These are phyloP conservation scores for Cytidiella melzeri DNA, from an alignment of 768 basidiomycete species.

Conservation along the genomic window DNA sequence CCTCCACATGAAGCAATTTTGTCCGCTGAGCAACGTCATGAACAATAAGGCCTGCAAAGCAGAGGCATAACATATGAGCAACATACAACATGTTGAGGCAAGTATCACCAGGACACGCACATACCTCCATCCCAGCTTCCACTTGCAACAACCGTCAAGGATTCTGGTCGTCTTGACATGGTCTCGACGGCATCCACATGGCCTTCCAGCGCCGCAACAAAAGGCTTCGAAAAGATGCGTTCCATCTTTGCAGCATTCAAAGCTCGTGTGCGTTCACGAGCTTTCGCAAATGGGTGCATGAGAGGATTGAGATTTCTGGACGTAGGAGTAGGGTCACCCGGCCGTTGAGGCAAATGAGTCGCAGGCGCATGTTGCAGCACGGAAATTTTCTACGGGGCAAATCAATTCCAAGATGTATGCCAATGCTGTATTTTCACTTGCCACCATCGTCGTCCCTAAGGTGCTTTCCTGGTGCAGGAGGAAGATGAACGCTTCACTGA, in stretches of 20 bases:
- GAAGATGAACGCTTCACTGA: no score
- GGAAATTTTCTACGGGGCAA: constrained; percentile 75
- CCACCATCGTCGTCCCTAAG: constrained; percentile 3
- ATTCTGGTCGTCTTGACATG: constrained; percentile 64
- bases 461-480: neutral
- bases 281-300: constrained; percentile 92
- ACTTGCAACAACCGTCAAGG: constrained; percentile 76
- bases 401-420: neutral
- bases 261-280: constrained; percentile 89
- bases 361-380: constrained; percentile 82
- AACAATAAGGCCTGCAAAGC: constrained; percentile 82
- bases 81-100: no score
- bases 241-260: constrained; percentile 96
- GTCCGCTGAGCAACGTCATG: constrained; percentile 68
- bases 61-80: no score
- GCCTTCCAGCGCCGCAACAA: constrained; percentile 83
- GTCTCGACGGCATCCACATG: constrained; percentile 94
- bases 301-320: constrained; percentile 90
- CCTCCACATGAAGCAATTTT: constrained; percentile 49
- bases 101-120: constrained; percentile 32
- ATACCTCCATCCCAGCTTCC: constrained; percentile 94
- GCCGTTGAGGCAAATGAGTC: constrained; percentile 63
- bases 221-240: constrained; percentile 96
- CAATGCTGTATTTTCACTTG: neutral
- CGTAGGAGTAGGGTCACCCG: constrained; percentile 81